Evolutionary conservation across 805 yeast species (phyloP).

Genomic region (Candida xyloterini): DNA sequence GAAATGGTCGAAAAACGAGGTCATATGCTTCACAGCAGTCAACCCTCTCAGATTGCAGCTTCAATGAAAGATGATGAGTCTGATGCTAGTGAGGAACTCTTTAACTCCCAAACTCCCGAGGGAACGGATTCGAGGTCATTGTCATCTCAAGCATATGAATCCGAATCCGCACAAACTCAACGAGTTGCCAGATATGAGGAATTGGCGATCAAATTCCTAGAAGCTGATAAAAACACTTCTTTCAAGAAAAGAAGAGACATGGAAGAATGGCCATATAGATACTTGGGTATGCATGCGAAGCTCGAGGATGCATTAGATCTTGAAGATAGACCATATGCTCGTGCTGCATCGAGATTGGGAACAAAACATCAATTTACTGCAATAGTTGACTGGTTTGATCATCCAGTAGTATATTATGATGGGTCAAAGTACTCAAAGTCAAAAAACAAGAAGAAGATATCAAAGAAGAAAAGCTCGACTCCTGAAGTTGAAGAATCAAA

Average conservation of each 20-base stretch:
- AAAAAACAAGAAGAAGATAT: constrained; percentile 21
- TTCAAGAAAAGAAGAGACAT: constrained; percentile 46
- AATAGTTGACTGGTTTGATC: constrained; percentile 62
- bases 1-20: constrained; percentile 37
- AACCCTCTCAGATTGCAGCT: constrained; percentile 27
- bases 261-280: constrained; percentile 83
- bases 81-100: constrained; percentile 1
- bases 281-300: constrained; percentile 70
- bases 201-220: constrained; percentile 51
- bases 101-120: constrained; percentile 4
- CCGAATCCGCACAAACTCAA: constrained; percentile 4
- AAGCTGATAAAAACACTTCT: constrained; percentile 40
- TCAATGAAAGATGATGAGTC: constrained; percentile 8
- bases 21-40: constrained; percentile 30
- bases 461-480: constrained; percentile 25
- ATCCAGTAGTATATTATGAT: constrained; percentile 64
- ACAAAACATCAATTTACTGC: constrained; percentile 68
- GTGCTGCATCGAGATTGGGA: constrained; percentile 77
- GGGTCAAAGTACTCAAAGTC: constrained; percentile 20
- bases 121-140: constrained; percentile 8
- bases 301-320: constrained; percentile 75
- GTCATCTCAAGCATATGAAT: constrained; percentile 5
- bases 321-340: constrained; percentile 75
- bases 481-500: constrained; percentile 22
- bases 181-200: constrained; percentile 53